A percentile compares a stretch with the other conserved stretches of the same genome.
Evolutionary conservation across 257 asterid species (phyloP).

Genomic region (Phtheirospermum japonicum): DNA sequence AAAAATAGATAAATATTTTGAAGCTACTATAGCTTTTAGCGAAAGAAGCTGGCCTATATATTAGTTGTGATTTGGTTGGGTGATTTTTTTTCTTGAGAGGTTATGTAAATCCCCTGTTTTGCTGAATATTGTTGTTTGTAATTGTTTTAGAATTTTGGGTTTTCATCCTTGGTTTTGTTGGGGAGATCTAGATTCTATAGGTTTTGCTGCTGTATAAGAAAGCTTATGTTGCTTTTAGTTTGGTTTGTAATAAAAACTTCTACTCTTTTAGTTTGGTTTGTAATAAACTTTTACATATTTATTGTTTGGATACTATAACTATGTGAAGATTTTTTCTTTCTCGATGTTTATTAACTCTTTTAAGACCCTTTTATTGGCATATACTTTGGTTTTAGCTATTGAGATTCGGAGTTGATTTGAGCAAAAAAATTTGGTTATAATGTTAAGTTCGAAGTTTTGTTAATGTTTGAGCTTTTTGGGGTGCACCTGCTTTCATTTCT

Average conservation of each 20-base stretch:
- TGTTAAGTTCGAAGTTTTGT: too few relatives aligned
- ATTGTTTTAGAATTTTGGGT: constrained; percentile 38
- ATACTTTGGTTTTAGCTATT: too few relatives aligned
- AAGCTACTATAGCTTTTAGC: constrained; percentile 35
- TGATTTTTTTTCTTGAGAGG: constrained; percentile 23
- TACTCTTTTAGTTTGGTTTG: too few relatives aligned
- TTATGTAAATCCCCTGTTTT: neutral
- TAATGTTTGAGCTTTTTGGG: too few relatives aligned
- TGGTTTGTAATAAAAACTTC: constrained; percentile 32
- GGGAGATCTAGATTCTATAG: constrained; percentile 43
- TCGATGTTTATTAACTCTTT: too few relatives aligned
- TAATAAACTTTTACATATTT: too few relatives aligned
- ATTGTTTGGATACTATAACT: too few relatives aligned
- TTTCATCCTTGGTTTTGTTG: constrained; percentile 51
- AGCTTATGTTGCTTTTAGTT: neutral
- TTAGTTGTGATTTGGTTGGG: constrained; percentile 36
- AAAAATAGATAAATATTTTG: constrained; percentile 24
- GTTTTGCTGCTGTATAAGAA: constrained; percentile 26
- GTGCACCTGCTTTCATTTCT: too few relatives aligned
- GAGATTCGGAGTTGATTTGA: too few relatives aligned
- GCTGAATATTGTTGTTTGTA: constrained; percentile 33
- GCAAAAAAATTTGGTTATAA: too few relatives aligned
- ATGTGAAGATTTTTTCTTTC: too few relatives aligned
- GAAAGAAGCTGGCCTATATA: constrained; percentile 47
- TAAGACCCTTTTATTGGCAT: too few relatives aligned